These are phyloP conservation scores for Albophoma yamanashiensis DNA, from an alignment of 2,329 filamentous ascomycete species.

Conservation along the genomic window DNA sequence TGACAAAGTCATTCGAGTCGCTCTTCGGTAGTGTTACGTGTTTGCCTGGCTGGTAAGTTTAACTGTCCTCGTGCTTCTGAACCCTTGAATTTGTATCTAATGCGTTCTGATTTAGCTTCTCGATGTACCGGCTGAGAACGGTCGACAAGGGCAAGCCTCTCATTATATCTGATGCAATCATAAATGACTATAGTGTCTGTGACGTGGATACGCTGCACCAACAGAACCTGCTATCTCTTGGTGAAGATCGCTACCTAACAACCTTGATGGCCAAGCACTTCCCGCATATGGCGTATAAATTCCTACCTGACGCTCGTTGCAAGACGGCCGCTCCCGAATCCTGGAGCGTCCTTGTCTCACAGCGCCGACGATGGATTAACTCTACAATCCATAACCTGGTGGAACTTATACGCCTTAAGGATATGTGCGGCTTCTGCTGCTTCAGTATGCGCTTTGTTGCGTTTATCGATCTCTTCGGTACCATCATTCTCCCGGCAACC, in stretches of 20 bases:
- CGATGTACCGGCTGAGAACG: conserved; percentile 94
- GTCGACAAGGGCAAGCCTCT: conserved; percentile 89
- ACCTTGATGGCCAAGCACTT: conserved; percentile 98
- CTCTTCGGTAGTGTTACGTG: conserved; percentile 97
- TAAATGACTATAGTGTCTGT: conserved; percentile 80
- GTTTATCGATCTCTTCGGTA: conserved; percentile 87
- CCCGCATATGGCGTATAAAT: conserved; percentile 92
- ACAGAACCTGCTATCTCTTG: conserved; percentile 89
- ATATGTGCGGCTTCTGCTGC: conserved; percentile 97
- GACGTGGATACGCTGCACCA: conserved; percentile 90
- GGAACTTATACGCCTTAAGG: conserved; percentile 80
- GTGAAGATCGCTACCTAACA: conserved; percentile 94
- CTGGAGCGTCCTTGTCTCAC: conserved; percentile 91
- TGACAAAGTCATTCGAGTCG: conserved; percentile 95
- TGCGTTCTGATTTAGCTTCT: conserved; percentile 57
- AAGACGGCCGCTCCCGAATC: conserved; percentile 88
- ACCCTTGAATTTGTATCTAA: too few relatives aligned
- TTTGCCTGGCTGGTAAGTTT: conserved; percentile 90
- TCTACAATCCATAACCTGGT: conserved; percentile 95
- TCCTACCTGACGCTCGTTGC: conserved; percentile 85
- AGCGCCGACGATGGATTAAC: conserved; percentile 98
- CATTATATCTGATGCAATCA: conserved; percentile 82
- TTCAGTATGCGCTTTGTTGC: conserved; percentile 98
- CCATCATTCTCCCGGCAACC: conserved; percentile 82
- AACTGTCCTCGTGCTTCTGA: too few relatives aligned